Evolutionary conservation across 768 basidiomycete genomes (phyloP).

Genomic region (Pleurotus platypus): DNA sequence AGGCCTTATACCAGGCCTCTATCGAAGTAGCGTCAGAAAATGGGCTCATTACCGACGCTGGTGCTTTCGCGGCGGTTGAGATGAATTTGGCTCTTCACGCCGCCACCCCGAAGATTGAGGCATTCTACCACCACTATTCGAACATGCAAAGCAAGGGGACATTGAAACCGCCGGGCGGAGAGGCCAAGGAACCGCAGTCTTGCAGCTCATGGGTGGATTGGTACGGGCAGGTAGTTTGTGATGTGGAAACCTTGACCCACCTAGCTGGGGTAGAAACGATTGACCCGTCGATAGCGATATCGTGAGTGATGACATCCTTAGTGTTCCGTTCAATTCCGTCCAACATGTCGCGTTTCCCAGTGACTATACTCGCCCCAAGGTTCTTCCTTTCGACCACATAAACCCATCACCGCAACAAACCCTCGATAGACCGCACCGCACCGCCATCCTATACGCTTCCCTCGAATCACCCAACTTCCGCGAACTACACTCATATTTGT

Average conservation of each 20-base stretch:
- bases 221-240: conserved; percentile 75
- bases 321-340: not conserved
- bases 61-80: conserved; percentile 55
- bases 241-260: conserved; percentile 52
- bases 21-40: conserved; percentile 46
- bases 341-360: not conserved
- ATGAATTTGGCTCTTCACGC: conserved; percentile 77
- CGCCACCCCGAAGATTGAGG: conserved; percentile 77
- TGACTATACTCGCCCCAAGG: conserved; percentile 39
- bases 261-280: conserved; percentile 51
- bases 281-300: conserved; percentile 28
- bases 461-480: conserved; percentile 65
- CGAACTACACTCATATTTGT: conserved; percentile 64
- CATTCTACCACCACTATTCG: conserved; percentile 74
- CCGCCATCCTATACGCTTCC: conserved; percentile 78
- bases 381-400: conserved; percentile 78
- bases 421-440: conserved; percentile 46
- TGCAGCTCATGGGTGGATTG: conserved; percentile 83
- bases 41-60: conserved; percentile 46
- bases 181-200: conserved; percentile 19
- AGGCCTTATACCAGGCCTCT: conserved; percentile 51
- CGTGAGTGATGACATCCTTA: conserved; percentile 21
- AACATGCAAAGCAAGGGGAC: conserved; percentile 25
- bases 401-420: conserved; percentile 45
- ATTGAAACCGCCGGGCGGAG: conserved; percentile 8